Evolutionary conservation across 108 stramenopile genomes (phyloP).

Genomic region (Schizochytrium sp.): DNA sequence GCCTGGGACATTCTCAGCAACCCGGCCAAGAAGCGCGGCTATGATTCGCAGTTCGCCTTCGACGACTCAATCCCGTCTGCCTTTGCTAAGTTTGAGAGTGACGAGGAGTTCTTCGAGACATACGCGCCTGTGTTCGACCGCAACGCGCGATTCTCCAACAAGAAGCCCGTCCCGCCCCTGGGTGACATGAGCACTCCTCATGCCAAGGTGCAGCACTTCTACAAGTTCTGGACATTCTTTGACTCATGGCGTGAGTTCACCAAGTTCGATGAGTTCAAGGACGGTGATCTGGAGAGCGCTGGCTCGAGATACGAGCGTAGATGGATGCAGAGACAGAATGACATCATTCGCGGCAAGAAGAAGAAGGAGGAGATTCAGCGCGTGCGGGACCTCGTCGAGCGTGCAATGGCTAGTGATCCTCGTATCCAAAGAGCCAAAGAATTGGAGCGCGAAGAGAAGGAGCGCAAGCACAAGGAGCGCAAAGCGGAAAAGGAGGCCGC

Average conservation of each 20-base stretch:
- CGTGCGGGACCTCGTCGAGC: constrained; percentile 88
- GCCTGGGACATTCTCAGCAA: constrained; percentile 92
- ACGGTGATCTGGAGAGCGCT: constrained; percentile 85
- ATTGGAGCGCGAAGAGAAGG: constrained; percentile 66
- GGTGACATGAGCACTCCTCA: constrained; percentile 88
- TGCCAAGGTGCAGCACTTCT: constrained; percentile 89
- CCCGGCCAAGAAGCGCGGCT: constrained; percentile 83
- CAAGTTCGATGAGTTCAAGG: constrained; percentile 82
- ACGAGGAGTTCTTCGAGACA: constrained; percentile 85
- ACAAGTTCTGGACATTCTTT: constrained; percentile 95
- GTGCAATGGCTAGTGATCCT: constrained; percentile 92
- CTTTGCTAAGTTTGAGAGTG: constrained; percentile 75
- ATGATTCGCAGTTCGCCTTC: constrained; percentile 93
- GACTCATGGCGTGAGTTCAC: constrained; percentile 96
- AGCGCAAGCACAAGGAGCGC: constrained; percentile 62
- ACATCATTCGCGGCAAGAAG: constrained; percentile 85
- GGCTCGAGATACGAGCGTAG: constrained; percentile 92
- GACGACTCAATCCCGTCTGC: constrained; percentile 90
- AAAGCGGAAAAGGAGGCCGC: constrained; percentile 24
- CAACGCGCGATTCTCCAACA: constrained; percentile 89
- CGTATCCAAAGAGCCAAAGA: constrained; percentile 82
- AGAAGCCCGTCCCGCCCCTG: constrained; percentile 84
- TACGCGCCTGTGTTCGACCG: constrained; percentile 91
- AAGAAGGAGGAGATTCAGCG: constrained; percentile 93
- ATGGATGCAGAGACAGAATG: constrained; percentile 98